These are phyloP conservation scores for Boletales sp. DNA, from an alignment of 768 basidiomycete genomes.

Conservation along the genomic window DNA sequence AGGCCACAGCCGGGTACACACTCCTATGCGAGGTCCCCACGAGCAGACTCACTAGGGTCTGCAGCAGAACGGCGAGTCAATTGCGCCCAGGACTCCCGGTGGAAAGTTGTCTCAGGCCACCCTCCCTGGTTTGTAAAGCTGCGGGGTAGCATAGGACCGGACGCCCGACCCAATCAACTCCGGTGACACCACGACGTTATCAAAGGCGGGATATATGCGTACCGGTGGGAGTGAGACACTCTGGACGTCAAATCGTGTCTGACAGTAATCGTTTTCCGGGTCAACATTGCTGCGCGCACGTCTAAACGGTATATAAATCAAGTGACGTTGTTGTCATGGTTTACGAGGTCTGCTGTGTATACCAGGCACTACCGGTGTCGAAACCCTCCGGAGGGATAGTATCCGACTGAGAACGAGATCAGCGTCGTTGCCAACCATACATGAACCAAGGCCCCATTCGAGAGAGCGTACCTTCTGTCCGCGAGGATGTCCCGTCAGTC, in stretches of 20 bases:
- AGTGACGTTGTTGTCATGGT: conserved; percentile 1
- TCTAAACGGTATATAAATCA: conserved; percentile 19
- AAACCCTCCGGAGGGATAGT: conserved; percentile 66
- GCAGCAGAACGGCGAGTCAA: too few species aligned
- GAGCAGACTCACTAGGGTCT: too few species aligned
- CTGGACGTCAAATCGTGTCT: background rate
- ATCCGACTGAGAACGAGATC: conserved; percentile 46
- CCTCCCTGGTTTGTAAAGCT: too few species aligned
- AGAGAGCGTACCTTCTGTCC: conserved; percentile 73
- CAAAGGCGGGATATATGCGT: too few species aligned
- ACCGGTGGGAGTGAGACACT: background rate
- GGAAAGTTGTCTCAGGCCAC: too few species aligned
- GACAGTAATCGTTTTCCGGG: background rate
- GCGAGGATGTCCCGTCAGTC: conserved; percentile 81
- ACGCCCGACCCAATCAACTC: too few species aligned
- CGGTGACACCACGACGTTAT: too few species aligned
- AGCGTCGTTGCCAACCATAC: background rate
- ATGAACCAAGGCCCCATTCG: background rate
- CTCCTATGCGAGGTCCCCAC: too few species aligned
- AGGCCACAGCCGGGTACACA: too few species aligned
- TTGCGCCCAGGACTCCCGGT: too few species aligned
- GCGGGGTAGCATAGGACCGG: too few species aligned
- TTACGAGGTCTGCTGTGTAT: conserved; percentile 51
- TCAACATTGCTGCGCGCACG: background rate
- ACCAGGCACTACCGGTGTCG: conserved; percentile 72